Evolutionary conservation across 495 filamentous ascomycete genomes (phyloP), one percentile per base, ranked within the genome.

Genomic region (Barbatosphaeria neglecta): DNA sequence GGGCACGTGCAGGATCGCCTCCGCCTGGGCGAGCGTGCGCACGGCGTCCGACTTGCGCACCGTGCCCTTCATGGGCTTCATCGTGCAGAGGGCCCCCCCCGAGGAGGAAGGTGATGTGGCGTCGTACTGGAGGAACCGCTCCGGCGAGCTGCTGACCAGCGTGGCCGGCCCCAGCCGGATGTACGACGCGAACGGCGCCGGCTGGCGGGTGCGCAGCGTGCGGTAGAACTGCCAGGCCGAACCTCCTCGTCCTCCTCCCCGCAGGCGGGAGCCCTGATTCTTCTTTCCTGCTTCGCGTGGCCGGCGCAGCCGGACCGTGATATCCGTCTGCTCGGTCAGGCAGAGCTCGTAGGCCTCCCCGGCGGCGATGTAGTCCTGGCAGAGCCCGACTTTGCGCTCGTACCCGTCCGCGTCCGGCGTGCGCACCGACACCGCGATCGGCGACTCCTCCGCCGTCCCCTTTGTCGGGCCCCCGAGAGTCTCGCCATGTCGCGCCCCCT

Each of bases 341-440:
- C 90, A 96, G 17, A 98, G 75, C 58, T 98, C 92, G 64, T 98
- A 98, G 2, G 89, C 93, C 41, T 95, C 78, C 2, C 92, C 92
- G 0, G 77, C 71, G 6, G 77, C 69, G 45, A 98, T 83, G 51
- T 75, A 72, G 15, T 75, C 70, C 54, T 93, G 82, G 56, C 87
- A 92, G 18, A 62, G 51, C n/a, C 63, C 64, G 19, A 96, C 78
- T 56, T 83, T 78, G 3, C 58, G 50, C 46, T 78, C 73, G 61
- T 89, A 88, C 23, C 70, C 69, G 17, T 59, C 49, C 15, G 79
- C 68, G 6, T 71, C 55, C 1, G 82, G 83, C 17, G 70, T 59
- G 18, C 58, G 46, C 25, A 59, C 33, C 13, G 31, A 35, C 31
- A 35, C 9, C 13, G 31, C 5, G 4, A 9, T 9, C 24, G 24